These are phyloP conservation scores for Coemansia asiatica DNA, from an alignment of 192 early-diverging fungal species.

Conservation along the genomic window DNA sequence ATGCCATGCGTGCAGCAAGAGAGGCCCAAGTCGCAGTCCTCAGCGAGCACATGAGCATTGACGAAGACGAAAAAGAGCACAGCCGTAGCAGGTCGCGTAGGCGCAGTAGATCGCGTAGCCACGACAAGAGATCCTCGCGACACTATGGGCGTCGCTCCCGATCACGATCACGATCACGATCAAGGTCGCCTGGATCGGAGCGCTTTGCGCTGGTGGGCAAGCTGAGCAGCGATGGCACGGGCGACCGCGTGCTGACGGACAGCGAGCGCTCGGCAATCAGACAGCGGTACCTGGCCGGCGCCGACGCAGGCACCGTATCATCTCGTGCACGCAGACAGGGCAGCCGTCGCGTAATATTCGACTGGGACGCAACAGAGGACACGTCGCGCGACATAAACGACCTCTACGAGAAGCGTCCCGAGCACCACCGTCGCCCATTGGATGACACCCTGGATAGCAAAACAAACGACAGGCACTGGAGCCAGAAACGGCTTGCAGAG, in stretches of 20 bases:
- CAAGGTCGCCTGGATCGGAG: background rate
- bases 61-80: background rate
- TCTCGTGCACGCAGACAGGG: conserved; percentile 75
- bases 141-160: background rate
- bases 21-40: conserved; percentile 58
- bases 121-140: conserved; percentile 6
- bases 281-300: conserved; percentile 84
- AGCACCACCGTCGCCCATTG: too few relatives aligned
- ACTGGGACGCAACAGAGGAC: conserved; percentile 95
- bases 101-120: conserved; percentile 14
- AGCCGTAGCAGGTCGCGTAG: background rate
- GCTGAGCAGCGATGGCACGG: conserved; percentile 35
- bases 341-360: conserved; percentile 96
- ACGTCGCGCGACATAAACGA: conserved; percentile 93
- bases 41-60: background rate
- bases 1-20: conserved; percentile 62
- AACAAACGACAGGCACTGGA: conserved; percentile 91
- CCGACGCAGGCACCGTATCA: conserved; percentile 31
- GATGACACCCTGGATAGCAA: background rate
- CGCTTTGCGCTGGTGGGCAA: conserved; percentile 28
- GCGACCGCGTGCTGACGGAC: conserved; percentile 53
- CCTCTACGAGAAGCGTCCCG: conserved; percentile 62
- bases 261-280: conserved; percentile 66
- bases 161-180: background rate
- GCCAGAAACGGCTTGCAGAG: conserved; percentile 81